phyloP scores from a whole-genome alignment of 148 eudicot species.

The Vaccinium darrowii region DNA sequence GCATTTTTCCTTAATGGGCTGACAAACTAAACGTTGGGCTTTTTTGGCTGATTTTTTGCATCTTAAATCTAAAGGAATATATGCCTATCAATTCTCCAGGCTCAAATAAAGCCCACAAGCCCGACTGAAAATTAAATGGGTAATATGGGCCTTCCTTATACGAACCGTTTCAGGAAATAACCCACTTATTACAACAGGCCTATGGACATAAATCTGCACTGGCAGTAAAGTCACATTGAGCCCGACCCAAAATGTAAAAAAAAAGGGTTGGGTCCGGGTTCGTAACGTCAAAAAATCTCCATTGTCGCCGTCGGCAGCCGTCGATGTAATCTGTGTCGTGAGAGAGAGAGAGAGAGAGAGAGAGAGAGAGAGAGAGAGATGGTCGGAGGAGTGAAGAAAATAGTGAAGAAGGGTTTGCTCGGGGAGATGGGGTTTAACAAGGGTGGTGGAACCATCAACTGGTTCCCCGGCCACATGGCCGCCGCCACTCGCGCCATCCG shows the following conservation, averaged over 20 bases:
- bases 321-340: too few species aligned
- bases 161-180: background rate
- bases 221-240: too few species aligned
- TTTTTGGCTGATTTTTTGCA: too few species aligned
- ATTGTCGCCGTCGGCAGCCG: too few species aligned
- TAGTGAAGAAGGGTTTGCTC: constrained; percentile 34
- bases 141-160: background rate
- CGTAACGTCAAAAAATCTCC: too few species aligned
- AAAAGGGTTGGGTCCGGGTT: too few species aligned
- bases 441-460: constrained; percentile 80
- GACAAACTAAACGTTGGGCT: too few species aligned
- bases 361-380: constrained; percentile 9
- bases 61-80: too few species aligned
- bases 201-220: background rate
- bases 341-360: background rate
- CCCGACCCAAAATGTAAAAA: too few species aligned
- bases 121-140: background rate
- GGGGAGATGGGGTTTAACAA: constrained; percentile 72
- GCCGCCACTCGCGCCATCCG: constrained; percentile 95
- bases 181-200: background rate
- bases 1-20: too few species aligned
- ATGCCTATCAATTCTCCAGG: background rate
- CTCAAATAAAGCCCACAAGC: background rate
- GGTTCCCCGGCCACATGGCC: constrained; percentile 99
- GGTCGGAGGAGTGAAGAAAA: constrained; percentile 34